Evolutionary conservation across 2,329 filamentous ascomycete species (phyloP).

Genomic region (Colletotrichum spaethianum): DNA sequence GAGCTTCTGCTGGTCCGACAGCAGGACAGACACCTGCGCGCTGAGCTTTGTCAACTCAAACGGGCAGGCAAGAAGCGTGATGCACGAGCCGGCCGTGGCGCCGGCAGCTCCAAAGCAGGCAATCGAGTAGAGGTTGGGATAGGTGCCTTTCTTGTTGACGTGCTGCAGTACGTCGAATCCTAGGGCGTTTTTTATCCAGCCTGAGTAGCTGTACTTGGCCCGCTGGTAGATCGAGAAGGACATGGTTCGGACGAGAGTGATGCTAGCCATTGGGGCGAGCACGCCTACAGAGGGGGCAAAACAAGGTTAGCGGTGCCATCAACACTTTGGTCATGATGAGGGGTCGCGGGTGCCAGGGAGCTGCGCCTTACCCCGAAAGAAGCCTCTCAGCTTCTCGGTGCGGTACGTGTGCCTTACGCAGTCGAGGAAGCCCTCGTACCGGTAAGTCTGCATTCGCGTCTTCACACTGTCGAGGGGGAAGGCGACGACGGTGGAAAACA

Average conservation of each 20-base stretch:
- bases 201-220: slow-evolving; percentile 81
- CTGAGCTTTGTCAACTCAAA: slow-evolving; percentile 93
- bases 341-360: slow-evolving; percentile 29
- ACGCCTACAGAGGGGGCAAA: slow-evolving; percentile 68
- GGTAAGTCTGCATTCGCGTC: slow-evolving; percentile 90
- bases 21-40: slow-evolving; percentile 85
- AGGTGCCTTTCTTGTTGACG: slow-evolving; percentile 78
- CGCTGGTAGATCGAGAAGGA: slow-evolving; percentile 86
- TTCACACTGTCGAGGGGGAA: slow-evolving; percentile 93
- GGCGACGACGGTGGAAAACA: slow-evolving; percentile 84
- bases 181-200: slow-evolving; percentile 77
- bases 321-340: slow-evolving; percentile 41
- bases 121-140: slow-evolving; percentile 81
- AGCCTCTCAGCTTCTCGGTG: slow-evolving; percentile 80
- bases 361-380: slow-evolving; percentile 79
- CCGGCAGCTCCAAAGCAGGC: slow-evolving; percentile 84
- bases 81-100: slow-evolving; percentile 83
- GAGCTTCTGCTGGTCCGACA: slow-evolving; percentile 70
- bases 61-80: slow-evolving; percentile 86
- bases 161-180: slow-evolving; percentile 80
- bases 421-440: slow-evolving; percentile 80
- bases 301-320: slow-evolving; percentile 41
- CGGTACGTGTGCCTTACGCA: slow-evolving; percentile 83
- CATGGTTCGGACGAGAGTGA: slow-evolving; percentile 82
- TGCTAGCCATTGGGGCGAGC: slow-evolving; percentile 83